Base-by-base conservation (phyloP, 2,329 filamentous ascomycete genomes). In the Aspergillus oerlinghausenensis region DNA sequence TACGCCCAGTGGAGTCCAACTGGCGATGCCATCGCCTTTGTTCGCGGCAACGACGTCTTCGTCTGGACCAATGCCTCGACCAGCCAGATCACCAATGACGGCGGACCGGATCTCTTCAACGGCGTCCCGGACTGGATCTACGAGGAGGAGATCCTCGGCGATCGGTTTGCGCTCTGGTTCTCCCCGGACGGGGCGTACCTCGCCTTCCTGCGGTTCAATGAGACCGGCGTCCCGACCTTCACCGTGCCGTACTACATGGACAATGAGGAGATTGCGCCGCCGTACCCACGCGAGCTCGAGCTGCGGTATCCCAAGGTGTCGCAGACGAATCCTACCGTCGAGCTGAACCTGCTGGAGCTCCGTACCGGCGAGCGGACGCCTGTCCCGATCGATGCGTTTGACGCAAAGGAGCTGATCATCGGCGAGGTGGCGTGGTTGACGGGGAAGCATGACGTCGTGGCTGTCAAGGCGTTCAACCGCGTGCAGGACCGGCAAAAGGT, bases 91-190 rank as follows among this genome's bases (percentile, higher is more conserved):
- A 97, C 92, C 3, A 82, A 79, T 48, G 92, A 97, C 67, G 92
- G 93, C 19, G 90, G 92, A 0, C 79, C 84, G 0, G 87, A 96
- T 65, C 85, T 91, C 61, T 89, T 97, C 75, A 95, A 97, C 65
- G 92, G 92, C 19, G 86, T 96, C 35, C 92, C 93, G 0, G 93
- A 97, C 73, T 97, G 93, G 92, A 92, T 96, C 0, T 95, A 94
- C 67, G 89, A 93, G 68, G 84, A 87, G 65, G 90, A 94, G 72
- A 89, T 93, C 4, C 88, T 96, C 56, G 74, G 78, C 11, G 86
- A 83, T 3, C 87, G 88, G 61, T 89, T 82, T 60, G 91, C 90
- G 2, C 90, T 91, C 0, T 97, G 92, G 93, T 97, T 91, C 89
- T 92, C 90, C 29, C 84, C 88, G 35, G 89, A 93, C 70, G 91